Evolutionary conservation across 192 early-diverging fungal genomes (phyloP).

Genomic region (Pilaira anomala): DNA sequence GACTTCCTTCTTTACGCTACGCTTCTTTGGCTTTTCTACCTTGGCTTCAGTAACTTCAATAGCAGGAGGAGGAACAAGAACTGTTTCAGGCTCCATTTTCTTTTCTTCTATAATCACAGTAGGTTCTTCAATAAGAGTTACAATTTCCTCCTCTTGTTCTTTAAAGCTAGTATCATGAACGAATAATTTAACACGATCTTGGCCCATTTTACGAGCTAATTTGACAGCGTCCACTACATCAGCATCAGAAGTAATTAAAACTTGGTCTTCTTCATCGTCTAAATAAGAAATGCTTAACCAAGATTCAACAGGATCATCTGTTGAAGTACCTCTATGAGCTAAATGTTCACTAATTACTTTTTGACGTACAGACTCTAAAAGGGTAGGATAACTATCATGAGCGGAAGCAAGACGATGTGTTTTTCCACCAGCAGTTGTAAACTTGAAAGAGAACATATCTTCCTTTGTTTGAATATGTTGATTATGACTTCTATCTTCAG

Average conservation of each 20-base stretch:
- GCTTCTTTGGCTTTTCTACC: background rate
- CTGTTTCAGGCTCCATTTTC: background rate
- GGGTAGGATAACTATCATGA: constrained; percentile 45
- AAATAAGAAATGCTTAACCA: constrained; percentile 70
- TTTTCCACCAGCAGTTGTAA: constrained; percentile 68
- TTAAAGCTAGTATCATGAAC: constrained; percentile 39
- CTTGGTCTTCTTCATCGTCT: constrained; percentile 90
- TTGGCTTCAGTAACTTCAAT: background rate
- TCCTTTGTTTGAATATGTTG: background rate
- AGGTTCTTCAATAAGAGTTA: background rate
- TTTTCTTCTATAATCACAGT: no score
- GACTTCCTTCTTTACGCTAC: background rate
- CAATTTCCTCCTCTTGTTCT: background rate
- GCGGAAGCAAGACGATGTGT: constrained; percentile 72
- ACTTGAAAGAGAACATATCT: constrained; percentile 65
- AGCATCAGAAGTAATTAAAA: constrained; percentile 71
- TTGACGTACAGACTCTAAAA: constrained; percentile 54
- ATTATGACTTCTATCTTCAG: background rate
- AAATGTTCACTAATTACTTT: constrained; percentile 39
- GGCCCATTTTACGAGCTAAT: constrained; percentile 74
- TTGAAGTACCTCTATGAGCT: background rate
- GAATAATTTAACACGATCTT: constrained; percentile 71
- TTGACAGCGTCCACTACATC: constrained; percentile 84
- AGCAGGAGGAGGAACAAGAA: background rate
- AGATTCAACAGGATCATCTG: background rate